Evolutionary conservation across 2,329 filamentous ascomycete species (phyloP).

Genomic region (Ceratocystis destructans): DNA sequence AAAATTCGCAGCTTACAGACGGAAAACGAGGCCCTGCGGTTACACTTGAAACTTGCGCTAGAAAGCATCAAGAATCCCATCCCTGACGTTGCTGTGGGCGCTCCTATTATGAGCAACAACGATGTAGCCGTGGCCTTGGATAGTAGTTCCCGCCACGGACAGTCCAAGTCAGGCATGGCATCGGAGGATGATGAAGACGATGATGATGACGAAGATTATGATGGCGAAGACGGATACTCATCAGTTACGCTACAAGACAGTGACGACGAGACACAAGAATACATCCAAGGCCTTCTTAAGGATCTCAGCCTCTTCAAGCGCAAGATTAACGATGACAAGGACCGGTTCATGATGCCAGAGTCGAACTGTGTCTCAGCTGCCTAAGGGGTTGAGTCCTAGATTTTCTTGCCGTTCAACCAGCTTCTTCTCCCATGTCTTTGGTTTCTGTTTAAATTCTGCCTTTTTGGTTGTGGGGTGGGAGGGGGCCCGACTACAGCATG

Average conservation of each 20-base stretch:
- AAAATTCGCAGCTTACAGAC: slow-evolving; percentile 84
- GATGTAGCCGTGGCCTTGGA: slow-evolving; percentile 22
- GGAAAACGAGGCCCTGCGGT: slow-evolving; percentile 75
- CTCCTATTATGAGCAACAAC: slow-evolving; percentile 23
- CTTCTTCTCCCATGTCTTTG: background rate
- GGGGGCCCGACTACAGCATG: background rate
- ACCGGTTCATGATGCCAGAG: slow-evolving; percentile 42
- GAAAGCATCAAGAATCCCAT: slow-evolving; percentile 87
- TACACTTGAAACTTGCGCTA: slow-evolving; percentile 78
- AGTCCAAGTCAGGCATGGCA: background rate
- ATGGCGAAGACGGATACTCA: slow-evolving; percentile 31
- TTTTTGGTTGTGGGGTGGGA: background rate
- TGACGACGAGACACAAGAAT: slow-evolving; percentile 58
- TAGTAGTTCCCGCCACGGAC: slow-evolving; percentile 23
- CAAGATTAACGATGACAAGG: slow-evolving; percentile 74
- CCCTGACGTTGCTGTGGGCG: slow-evolving; percentile 38
- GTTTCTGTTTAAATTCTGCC: background rate
- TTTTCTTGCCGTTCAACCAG: background rate
- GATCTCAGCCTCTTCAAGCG: slow-evolving; percentile 69
- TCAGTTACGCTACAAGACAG: slow-evolving; percentile 32
- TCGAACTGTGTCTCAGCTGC: slow-evolving; percentile 2
- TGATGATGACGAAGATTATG: slow-evolving; percentile 34
- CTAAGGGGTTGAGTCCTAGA: background rate
- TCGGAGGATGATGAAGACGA: slow-evolving; percentile 26
- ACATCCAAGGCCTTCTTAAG: slow-evolving; percentile 69